phyloP scores from a whole-genome alignment of 345 rosid species.

The Barbarea vulgaris region DNA sequence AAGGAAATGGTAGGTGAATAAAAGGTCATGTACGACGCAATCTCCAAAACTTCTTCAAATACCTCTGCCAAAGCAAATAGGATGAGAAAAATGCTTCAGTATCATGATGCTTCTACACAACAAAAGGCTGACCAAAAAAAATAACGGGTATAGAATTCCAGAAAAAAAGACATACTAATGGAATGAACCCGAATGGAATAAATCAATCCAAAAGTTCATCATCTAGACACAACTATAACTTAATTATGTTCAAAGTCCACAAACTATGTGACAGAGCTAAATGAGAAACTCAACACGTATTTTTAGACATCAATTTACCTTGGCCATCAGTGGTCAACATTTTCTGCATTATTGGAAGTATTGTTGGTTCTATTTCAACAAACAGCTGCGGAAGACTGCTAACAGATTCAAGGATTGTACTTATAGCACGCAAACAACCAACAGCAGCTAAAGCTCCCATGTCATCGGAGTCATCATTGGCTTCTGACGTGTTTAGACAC shows the following conservation, averaged over 20 bases:
- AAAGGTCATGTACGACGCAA: conserved; percentile 97
- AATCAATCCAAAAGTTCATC: too few species aligned
- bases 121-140: not conserved
- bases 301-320: conserved; percentile 49
- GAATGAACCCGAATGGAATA: too few species aligned
- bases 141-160: too few species aligned
- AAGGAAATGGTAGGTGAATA: conserved; percentile 88
- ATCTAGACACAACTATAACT: too few species aligned
- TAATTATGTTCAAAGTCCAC: conserved; percentile 15
- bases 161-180: too few species aligned
- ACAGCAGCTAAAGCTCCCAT: conserved; percentile 96
- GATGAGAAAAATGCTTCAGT: conserved; percentile 21
- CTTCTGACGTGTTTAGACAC: conserved; percentile 89
- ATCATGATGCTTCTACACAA: conserved; percentile 27
- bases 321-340: conserved; percentile 98
- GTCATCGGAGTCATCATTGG: conserved; percentile 80
- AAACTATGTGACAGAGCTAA: conserved; percentile 1
- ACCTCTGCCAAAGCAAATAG: conserved; percentile 69
- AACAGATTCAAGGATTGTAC: conserved; percentile 94
- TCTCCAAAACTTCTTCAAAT: conserved; percentile 98
- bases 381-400: conserved; percentile 91
- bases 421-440: conserved; percentile 95
- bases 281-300: conserved; percentile 10
- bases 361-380: conserved; percentile 80
- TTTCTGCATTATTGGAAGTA: conserved; percentile 90